Evolutionary conservation across 129 eudicot species (phyloP), one percentile per base, ranked within the genome.

Genomic region (Flaveria brownii): DNA sequence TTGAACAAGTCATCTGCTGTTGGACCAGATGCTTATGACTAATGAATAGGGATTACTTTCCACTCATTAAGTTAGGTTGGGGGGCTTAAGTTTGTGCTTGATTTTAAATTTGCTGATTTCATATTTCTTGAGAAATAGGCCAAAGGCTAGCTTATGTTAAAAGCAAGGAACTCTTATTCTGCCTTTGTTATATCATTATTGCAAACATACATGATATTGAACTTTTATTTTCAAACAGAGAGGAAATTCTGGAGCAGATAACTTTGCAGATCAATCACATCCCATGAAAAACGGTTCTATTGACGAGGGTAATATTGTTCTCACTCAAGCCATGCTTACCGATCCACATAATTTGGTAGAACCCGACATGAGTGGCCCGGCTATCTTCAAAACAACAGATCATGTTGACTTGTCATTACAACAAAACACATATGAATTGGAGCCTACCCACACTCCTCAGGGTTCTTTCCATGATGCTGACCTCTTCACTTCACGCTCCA

Each of bases 201-300:
- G 76, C 50, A 52, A 52, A 64, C 57, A 54, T 43, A 41, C 64
- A 18, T 63, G 42, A 67, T 52, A 47, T 55, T 71, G 20, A 72
- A 51, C 45, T 18, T 62, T 55, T 71, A 13, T 52, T 77, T 74
- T 78, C n/a, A 45, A 76, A 69, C 88, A 86, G 96, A 84, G 87
- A 85, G 86, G 73, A 73, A 88, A 69, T 77, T 70, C 70, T 75
- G 88, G 91, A 15, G 82, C 83, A 12, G 95, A 86, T 77, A 84
- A 81, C 81, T 84, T 90, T 70, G 66, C 81, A 45, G 90, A 87
- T 81, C 98, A 84, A 68, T 75, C 89, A 45, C 91, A 83, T 30
- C 80, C 82, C 16, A 41, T 79, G 9, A 87, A 75, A 70, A 82
- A 77, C 60, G 83, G 86, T 14, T 83, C 85, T 57, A 20, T 74